A percentile compares a stretch with the other conserved stretches of the same genome.
Evolutionary conservation across 2,329 filamentous ascomycete genomes (phyloP).

Genomic region (Bipolaris bicolor): DNA sequence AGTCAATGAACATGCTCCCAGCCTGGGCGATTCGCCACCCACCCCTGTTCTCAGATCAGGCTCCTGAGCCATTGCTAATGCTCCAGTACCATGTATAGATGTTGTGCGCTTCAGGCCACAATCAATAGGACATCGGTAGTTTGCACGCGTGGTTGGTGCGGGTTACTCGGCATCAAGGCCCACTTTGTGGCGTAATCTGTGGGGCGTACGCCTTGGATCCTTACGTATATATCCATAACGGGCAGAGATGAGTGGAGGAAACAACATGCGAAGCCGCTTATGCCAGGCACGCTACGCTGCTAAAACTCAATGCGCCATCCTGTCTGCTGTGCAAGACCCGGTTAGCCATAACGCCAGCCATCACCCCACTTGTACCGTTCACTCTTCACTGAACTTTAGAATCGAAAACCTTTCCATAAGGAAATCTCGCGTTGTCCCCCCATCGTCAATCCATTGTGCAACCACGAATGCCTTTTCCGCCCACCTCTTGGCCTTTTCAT

Average conservation of each 20-base stretch:
- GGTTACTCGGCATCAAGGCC: constrained; percentile 14
- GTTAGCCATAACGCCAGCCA: not conserved
- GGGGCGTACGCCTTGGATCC: not conserved
- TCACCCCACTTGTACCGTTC: constrained; percentile 1
- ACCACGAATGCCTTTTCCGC: constrained; percentile 67
- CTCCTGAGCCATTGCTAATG: not conserved
- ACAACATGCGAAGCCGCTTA: constrained; percentile 7
- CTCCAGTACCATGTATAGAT: not conserved
- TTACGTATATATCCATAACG: constrained; percentile 11
- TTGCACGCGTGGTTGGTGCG: constrained; percentile 5
- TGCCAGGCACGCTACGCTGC: constrained; percentile 5
- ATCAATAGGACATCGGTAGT: not conserved
- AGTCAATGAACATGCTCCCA: not conserved
- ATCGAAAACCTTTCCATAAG: constrained; percentile 55
- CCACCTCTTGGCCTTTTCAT: constrained; percentile 65
- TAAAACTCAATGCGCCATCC: constrained; percentile 1
- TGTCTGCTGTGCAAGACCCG: not conserved
- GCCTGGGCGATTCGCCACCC: not conserved
- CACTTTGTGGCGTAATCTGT: constrained; percentile 17
- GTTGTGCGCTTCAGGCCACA: not conserved
- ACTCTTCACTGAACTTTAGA: constrained; percentile 7
- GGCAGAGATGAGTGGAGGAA: constrained; percentile 2
- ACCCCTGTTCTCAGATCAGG: not conserved
- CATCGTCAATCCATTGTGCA: constrained; percentile 65
- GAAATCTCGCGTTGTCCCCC: constrained; percentile 34